Base-by-base conservation (phyloP, 164 flowering plant species). In the Buxus sempervirens region DNA sequence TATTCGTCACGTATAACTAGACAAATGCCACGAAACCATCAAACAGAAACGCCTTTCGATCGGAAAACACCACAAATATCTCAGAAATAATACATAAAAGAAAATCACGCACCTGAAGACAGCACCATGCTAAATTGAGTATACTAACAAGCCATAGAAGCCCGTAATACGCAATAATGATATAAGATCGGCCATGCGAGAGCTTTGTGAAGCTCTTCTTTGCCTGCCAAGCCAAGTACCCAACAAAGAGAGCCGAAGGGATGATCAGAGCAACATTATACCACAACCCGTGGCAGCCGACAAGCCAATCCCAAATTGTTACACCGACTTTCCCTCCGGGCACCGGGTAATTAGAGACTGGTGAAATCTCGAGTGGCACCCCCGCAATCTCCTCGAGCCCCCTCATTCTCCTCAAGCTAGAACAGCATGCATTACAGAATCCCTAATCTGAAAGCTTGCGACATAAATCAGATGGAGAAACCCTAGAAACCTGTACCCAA, bases 61-160 rank as follows among this genome's bases (percentile, higher is more conserved):
- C 16, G 12, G 26, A 19, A 16, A 21, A 70, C n/a, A n/a, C 22
- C 51, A 9, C 19, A 68, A 14, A 5, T 13, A 58, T 26, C 22
- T 60, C 49, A 53, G 25, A 32, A 5, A 24, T 5, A 22, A 8
- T 0, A 12, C 21, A 42, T 13, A 38, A 24, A 28, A n/a, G 2
- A 62, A 45, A 56, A 26, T 7, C 20, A 67, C 62, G 12, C 22
- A 93, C 97, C 97, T 91, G 98, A 61, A 88, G 80, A n/a, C 71
- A 75, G 71, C 89, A 86, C 98, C 98, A 93, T 69, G 83, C 82
- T 4, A 91, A 85, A 72, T 90, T 91, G 68, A 94, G 88, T 72
- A 88, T 53, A 68, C 86, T 85, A 66, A 87, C 87, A 61, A 87
- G 70, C 97, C 99, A 95, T 32, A 95, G 88, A 61, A 83, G 82